phyloP scores from a whole-genome alignment of 352 stramenopile genomes.

The Phytophthora ramorum region DNA sequence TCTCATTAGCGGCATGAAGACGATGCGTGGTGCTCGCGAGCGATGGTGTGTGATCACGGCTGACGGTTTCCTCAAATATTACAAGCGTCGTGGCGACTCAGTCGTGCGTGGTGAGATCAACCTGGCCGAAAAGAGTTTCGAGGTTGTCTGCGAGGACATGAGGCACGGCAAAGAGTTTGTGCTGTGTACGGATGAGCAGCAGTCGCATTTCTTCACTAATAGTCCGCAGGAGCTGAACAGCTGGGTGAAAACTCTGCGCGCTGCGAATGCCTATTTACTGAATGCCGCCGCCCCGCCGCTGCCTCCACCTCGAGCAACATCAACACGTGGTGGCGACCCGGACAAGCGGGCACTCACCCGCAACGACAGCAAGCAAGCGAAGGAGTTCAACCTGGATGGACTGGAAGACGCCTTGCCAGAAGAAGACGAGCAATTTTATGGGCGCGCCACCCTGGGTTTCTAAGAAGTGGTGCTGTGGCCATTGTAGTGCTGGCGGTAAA shows the following conservation, averaged over 20 bases:
- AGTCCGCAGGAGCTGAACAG: slow-evolving; percentile 71
- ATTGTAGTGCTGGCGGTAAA: slow-evolving; percentile 27
- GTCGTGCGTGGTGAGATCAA: slow-evolving; percentile 88
- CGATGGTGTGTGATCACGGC: slow-evolving; percentile 85
- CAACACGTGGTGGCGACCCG: slow-evolving; percentile 25
- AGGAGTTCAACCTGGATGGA: slow-evolving; percentile 49
- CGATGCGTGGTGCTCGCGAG: slow-evolving; percentile 84
- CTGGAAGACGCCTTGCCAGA: slow-evolving; percentile 53
- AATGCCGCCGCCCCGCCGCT: slow-evolving; percentile 41
- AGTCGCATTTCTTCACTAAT: slow-evolving; percentile 89
- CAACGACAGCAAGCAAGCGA: slow-evolving; percentile 37
- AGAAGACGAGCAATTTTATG: slow-evolving; percentile 86
- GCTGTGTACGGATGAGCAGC: slow-evolving; percentile 81
- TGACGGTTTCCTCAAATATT: slow-evolving; percentile 83
- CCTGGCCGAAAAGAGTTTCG: slow-evolving; percentile 76
- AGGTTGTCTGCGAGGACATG: slow-evolving; percentile 84
- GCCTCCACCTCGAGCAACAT: slow-evolving; percentile 28
- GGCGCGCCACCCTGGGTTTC: slow-evolving; percentile 82
- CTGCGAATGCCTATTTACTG: slow-evolving; percentile 70
- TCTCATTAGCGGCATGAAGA: slow-evolving; percentile 86
- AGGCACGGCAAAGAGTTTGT: slow-evolving; percentile 81
- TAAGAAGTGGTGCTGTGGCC: slow-evolving; percentile 40
- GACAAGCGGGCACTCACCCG: slow-evolving; percentile 32
- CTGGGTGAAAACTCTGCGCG: slow-evolving; percentile 84
- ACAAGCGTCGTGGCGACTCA: slow-evolving; percentile 85